Base-by-base conservation (phyloP, 2,329 filamentous ascomycete species). In the Fusarium ambrosium region DNA sequence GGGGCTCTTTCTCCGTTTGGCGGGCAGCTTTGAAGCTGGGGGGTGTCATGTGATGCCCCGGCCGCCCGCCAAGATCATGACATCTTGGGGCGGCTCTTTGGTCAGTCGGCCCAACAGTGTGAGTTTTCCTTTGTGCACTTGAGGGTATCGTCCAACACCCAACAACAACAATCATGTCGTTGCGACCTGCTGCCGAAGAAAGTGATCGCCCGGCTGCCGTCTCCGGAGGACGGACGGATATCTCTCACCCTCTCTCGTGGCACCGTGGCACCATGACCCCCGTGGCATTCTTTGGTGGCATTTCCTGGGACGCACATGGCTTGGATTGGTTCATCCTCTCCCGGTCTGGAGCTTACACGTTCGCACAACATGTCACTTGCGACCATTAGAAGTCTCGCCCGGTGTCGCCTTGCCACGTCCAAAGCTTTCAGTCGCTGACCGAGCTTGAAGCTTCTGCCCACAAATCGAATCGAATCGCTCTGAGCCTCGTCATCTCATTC, bases 51-150 rank as follows among this genome's bases (percentile, higher is more conserved):
- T 70, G 72, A 75, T 61, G 56, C 55, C 29, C 56, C 36, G 64
- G 36, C 58, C 60, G 45, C 56, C 48, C 45, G 59, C 72, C 69
- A 75, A 75, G 69, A 73, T 75, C 72, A 75, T 75, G 72, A 73
- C 72, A 75, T 75, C 53, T 75, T 72, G 9, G 53, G 60, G 58
- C 43, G 37, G 27, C 29, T 66, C 32, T 60, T 60, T 72, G 66
- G 56, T 72, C 59, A 72, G 51, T 64, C 68, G 68, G 32, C 22
- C 51, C 60, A 43, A 70, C 72, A 73, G 72, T 73, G 43, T 68
- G 72, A 75, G 64, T 67, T 53, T 41, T 53, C 43, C 34, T n/a
- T 27, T 59, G 45, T 41, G 45, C 45, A 64, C 62, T 64, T 64
- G 43, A 48, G 43, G 10, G 43, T 27, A 48, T 32, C 48, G 53